Percentiles rank a stretch among this genome's conserved stretches.
These are phyloP conservation scores for Lasiodiplodia sp. DNA, from an alignment of 2,329 filamentous ascomycete genomes.

Conservation along the genomic window DNA sequence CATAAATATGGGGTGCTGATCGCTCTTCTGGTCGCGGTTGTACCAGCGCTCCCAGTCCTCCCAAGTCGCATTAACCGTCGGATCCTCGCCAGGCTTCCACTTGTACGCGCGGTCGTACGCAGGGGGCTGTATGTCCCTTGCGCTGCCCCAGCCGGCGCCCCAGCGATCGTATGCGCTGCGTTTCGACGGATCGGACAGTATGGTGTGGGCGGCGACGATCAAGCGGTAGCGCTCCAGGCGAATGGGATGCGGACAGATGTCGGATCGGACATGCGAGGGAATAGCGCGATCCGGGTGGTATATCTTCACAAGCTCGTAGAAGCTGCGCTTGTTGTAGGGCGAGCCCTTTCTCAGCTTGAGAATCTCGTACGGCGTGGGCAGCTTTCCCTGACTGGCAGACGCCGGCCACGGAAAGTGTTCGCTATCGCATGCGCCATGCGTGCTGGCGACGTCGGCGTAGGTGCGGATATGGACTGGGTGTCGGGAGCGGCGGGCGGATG, in stretches of 20 bases:
- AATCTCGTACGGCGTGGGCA: slow-evolving; percentile 89
- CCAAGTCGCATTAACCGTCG: slow-evolving; percentile 86
- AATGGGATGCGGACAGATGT: slow-evolving; percentile 61
- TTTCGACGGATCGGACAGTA: slow-evolving; percentile 82
- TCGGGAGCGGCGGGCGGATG: slow-evolving; percentile 40
- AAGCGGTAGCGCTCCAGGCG: slow-evolving; percentile 90
- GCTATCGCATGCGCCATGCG: slow-evolving; percentile 28
- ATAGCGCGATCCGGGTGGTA: slow-evolving; percentile 84
- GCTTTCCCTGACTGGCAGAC: slow-evolving; percentile 45
- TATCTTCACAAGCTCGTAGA: slow-evolving; percentile 91
- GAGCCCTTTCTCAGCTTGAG: slow-evolving; percentile 68
- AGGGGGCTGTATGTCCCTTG: slow-evolving; percentile 44
- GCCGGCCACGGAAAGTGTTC: slow-evolving; percentile 43
- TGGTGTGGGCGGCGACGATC: slow-evolving; percentile 84
- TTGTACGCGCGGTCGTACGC: slow-evolving; percentile 37
- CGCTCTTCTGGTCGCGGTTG: slow-evolving; percentile 44
- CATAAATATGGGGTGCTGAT: slow-evolving; percentile 66
- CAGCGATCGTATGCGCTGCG: slow-evolving; percentile 82
- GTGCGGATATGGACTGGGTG: slow-evolving; percentile 37
- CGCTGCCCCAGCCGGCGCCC: slow-evolving; percentile 78
- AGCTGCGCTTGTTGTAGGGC: slow-evolving; percentile 82
- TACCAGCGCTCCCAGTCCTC: slow-evolving; percentile 86
- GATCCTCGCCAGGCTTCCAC: slow-evolving; percentile 46
- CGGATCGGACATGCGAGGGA: slow-evolving; percentile 38
- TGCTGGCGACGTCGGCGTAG: slow-evolving; percentile 40